A percentile compares a stretch with the other conserved stretches of the same genome.
phyloP scores from a whole-genome alignment of 2,329 filamentous ascomycete species.

The Hypomyces rosellus region DNA sequence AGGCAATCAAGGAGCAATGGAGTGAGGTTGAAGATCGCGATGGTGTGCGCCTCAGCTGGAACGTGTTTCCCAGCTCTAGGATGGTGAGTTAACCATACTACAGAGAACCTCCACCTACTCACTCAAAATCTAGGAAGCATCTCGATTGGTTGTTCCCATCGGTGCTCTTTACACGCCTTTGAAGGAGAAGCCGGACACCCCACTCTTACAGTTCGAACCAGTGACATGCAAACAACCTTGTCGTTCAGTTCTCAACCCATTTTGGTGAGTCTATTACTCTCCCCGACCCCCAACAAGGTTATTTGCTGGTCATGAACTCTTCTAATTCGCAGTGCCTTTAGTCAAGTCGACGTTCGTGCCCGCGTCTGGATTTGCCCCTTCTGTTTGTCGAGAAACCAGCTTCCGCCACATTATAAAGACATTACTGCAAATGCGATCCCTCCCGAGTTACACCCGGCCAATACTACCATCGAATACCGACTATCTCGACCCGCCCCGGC shows the following conservation, averaged over 20 bases:
- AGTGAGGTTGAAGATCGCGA: slow-evolving; percentile 94
- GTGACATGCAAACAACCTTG: slow-evolving; percentile 96
- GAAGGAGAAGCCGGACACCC: slow-evolving; percentile 88
- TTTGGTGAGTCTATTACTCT: slow-evolving; percentile 59
- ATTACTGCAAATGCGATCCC: slow-evolving; percentile 78
- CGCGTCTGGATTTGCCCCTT: slow-evolving; percentile 87
- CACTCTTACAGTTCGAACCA: slow-evolving; percentile 89
- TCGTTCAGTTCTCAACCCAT: slow-evolving; percentile 91
- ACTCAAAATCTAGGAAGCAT: slow-evolving; percentile 64
- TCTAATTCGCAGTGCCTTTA: slow-evolving; percentile 25
- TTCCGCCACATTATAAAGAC: slow-evolving; percentile 84
- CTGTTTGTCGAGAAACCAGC: slow-evolving; percentile 74
- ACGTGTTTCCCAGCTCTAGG: slow-evolving; percentile 94
- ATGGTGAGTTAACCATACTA: slow-evolving; percentile 58
- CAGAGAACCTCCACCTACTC: background rate
- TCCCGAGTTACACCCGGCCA: slow-evolving; percentile 72
- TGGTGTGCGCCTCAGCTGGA: slow-evolving; percentile 95
- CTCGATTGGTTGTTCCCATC: slow-evolving; percentile 89
- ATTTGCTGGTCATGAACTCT: background rate
- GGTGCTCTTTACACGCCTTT: slow-evolving; percentile 91
- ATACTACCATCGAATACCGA: slow-evolving; percentile 86
- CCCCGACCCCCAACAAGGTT: background rate
- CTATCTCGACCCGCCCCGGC: slow-evolving; percentile 77
- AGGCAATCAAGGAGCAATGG: slow-evolving; percentile 91
- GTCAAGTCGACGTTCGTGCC: slow-evolving; percentile 77